Conservation (phyloP, 441 rosid genomes). For the Bruguiera hainesii region DNA sequence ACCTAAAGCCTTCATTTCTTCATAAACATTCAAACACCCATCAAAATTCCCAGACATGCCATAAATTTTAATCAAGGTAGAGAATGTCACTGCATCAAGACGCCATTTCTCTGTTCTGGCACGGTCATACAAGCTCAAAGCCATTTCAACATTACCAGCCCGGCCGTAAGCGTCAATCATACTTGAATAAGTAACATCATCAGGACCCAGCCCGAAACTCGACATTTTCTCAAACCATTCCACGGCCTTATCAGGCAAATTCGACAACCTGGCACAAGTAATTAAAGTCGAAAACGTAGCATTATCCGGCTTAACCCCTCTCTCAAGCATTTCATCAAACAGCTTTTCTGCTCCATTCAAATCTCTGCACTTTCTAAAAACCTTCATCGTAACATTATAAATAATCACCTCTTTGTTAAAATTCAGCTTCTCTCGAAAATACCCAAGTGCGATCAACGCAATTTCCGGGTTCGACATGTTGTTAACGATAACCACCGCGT, state of each 20-base stretch:
- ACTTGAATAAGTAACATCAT: constrained; percentile 54
- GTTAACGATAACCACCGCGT: constrained; percentile 73
- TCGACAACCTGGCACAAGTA: constrained; percentile 65
- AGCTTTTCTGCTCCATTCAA: constrained; percentile 60
- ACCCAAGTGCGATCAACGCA: constrained; percentile 50
- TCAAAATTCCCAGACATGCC: constrained; percentile 60
- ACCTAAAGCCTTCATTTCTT: constrained; percentile 86
- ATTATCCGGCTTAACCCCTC: constrained; percentile 71
- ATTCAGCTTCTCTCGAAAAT: constrained; percentile 43
- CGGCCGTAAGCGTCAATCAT: constrained; percentile 88
- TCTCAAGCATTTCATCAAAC: constrained; percentile 70
- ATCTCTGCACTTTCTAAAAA: constrained; percentile 66
- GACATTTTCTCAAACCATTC: constrained; percentile 94
- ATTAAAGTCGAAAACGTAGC: constrained; percentile 73
- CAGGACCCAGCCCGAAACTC: constrained; percentile 56
- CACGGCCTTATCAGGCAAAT: constrained; percentile 56
- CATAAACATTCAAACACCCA: constrained; percentile 86
- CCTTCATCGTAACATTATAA: constrained; percentile 77
- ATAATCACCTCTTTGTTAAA: constrained; percentile 49
- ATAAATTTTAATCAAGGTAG: constrained; percentile 72
- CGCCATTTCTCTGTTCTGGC: constrained; percentile 87
- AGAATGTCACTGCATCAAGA: constrained; percentile 55
- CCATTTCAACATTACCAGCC: constrained; percentile 65
- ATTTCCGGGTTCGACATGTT: constrained; percentile 68
- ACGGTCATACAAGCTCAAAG: constrained; percentile 81